Conservation (phyloP, 441 rosid species). For the Gossypium schwendimanii region DNA sequence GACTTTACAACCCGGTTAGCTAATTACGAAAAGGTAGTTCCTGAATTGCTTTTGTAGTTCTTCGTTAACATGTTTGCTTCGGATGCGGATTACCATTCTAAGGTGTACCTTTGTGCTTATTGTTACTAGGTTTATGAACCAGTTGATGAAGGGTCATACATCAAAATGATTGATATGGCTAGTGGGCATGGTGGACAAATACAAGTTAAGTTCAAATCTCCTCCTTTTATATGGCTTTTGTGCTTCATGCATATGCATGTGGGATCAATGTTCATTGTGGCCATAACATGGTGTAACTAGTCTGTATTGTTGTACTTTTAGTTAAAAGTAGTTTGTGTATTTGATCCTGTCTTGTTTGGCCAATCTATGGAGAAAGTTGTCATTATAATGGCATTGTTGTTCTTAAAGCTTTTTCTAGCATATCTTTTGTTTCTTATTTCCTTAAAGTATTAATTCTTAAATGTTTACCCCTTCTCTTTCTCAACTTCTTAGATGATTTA, state of each 20-base stretch:
- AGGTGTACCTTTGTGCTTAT: slow-evolving; percentile 12
- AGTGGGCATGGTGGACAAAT: slow-evolving; percentile 95
- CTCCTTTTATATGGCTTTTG: not conserved
- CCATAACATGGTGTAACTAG: not conserved
- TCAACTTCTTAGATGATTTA: not conserved
- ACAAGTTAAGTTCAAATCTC: slow-evolving; percentile 46
- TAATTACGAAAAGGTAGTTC: slow-evolving; percentile 74
- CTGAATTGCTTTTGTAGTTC: slow-evolving; percentile 16
- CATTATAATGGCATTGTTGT: not conserved
- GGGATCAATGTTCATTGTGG: not conserved
- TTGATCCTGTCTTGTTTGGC: not conserved
- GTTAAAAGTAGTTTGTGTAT: not conserved
- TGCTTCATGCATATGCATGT: not conserved
- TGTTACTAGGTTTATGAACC: slow-evolving; percentile 85
- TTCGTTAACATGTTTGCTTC: slow-evolving; percentile 11
- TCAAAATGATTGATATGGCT: slow-evolving; percentile 99
- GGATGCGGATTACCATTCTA: slow-evolving; percentile 13
- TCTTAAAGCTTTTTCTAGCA: slow-evolving; percentile 5
- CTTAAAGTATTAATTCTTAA: not conserved
- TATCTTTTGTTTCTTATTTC: not conserved
- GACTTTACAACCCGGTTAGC: slow-evolving; percentile 84
- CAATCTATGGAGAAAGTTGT: not conserved
- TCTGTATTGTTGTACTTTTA: not conserved
- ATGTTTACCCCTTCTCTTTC: not conserved
- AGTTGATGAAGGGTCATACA: slow-evolving; percentile 97